Conservation (phyloP, 495 filamentous ascomycete genomes). For the Talaromyces adpressus region DNA sequence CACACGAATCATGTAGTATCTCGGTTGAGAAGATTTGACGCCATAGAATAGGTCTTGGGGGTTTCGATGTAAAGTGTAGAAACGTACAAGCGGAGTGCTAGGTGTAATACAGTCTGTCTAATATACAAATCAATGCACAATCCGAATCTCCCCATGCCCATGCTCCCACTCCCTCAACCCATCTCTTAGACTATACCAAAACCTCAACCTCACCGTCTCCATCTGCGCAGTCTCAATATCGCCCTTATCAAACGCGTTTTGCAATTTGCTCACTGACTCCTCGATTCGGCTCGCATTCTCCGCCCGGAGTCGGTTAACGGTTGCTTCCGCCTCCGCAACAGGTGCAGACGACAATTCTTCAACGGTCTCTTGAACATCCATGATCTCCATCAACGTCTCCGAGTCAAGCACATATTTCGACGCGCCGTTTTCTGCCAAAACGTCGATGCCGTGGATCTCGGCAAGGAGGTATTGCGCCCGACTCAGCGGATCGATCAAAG, state of each 20-base stretch:
- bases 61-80: too few relatives aligned
- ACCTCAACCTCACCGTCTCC: conserved; percentile 73
- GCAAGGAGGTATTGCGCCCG: conserved; percentile 80
- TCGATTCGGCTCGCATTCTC: conserved; percentile 63
- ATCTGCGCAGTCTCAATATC: conserved; percentile 58
- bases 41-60: too few relatives aligned
- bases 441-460: conserved; percentile 61
- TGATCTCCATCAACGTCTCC: conserved; percentile 75
- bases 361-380: conserved; percentile 80
- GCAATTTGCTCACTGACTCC: conserved; percentile 52
- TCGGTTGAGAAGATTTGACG: too few relatives aligned
- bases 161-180: conserved; percentile 77
- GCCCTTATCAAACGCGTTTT: conserved; percentile 53
- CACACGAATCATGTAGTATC: neutral
- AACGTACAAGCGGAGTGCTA: neutral
- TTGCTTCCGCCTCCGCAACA: conserved; percentile 51
- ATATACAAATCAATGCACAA: conserved; percentile 49
- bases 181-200: conserved; percentile 86
- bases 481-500: conserved; percentile 64
- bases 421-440: conserved; percentile 66
- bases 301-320: conserved; percentile 50
- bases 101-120: neutral
- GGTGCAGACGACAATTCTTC: conserved; percentile 46
- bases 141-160: conserved; percentile 55
- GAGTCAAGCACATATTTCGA: conserved; percentile 53